Evolutionary conservation across 139 green algal genomes (phyloP), one percentile per base, ranked within the genome.

Genomic region (Auxenochlorella pyrenoidosa): DNA sequence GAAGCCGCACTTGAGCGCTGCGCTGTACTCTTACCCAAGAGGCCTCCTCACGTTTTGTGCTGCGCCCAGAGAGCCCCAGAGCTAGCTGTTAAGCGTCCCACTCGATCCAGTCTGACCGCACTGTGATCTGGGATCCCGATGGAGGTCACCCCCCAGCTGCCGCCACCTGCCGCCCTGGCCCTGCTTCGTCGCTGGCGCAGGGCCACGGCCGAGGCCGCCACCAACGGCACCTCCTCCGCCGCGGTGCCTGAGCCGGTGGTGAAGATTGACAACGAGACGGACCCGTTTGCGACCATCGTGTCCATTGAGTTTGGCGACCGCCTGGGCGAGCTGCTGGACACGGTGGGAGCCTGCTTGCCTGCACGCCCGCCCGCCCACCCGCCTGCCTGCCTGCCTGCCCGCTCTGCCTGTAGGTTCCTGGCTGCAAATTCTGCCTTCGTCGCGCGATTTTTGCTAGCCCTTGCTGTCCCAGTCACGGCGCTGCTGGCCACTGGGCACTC

Each of bases 241-340:
- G 22, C 66, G 30, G 63, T 85, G 80, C 80, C 80, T 15, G 80
- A 86, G 75, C 58, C 82, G 24, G 83, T 93, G 15, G 94, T 99
- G 0, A 98, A 97, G 88, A 99, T 99, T 84, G 96, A 99, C 89
- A 99, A 99, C 91, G 75, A 95, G 47, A 82, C 60, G n/a, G 96
- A 99, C 77, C 73, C 95, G 2, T 98, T 98, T 76, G 95, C 95
- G 13, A 98, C 96, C 2, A 78, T 98, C 24, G 95, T 98, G 22
- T 94, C 92, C 6, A 92, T 98, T 3, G 82, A 97, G 89, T 98
- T 94, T 90, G 95, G 95, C 3, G 94, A 98, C 80, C 84, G 87
- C 43, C 90, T 97, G 18, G 94, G 92, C 12, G 95, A 99, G 87
- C 92, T 98, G n/a, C 83, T 98, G 26, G 96, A 99, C 86, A 97